Base-by-base conservation (phyloP, 257 asterid species). In the Ligustrum vulgare region DNA sequence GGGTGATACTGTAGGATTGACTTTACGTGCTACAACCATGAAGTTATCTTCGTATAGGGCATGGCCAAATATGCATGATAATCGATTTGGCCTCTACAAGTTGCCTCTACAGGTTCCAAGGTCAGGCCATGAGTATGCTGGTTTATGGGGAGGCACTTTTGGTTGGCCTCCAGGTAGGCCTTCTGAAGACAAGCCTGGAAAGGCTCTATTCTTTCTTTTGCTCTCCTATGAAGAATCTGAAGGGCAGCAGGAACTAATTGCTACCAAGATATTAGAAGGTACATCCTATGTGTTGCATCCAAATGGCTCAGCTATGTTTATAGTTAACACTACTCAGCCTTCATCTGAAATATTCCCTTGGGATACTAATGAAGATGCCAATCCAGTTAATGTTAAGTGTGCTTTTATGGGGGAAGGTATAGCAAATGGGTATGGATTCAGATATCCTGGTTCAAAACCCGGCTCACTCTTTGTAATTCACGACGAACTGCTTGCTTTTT, bases 21-120 rank as follows among this genome's bases (percentile, higher is more conserved):
- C 82, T 33, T 78, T 91, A 73, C 93, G 87, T 77, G 94, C 91
- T 66, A 60, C 91, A 23, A 86, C 91, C 45, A 81, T 89, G 89
- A 91, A 85, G 77, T 77, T 93, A 81, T 86, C 96, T 72, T 86
- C 90, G 23, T 93, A 88, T 75, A 80, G 90, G 72, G 94, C 97
- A 66, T 93, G 98, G 98, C 98, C 98, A 9, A 88, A 83, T 78
- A 93, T 93, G 98, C 96, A 89, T 11, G 96, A 91, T 39, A 93
- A 90, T 75, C 87, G 91, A 45, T 93, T 80, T 80, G 96, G 96
- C 70, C 94, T 93, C 72, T 89, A 91, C 77, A 93, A 93, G 88
- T 77, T 93, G 87, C 94, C 93, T 32, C 45, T 89, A 58, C 78
- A 81, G 77, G 75, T 85, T 33, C 91, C 97, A 58, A 72, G 71